phyloP scores from a whole-genome alignment of 495 filamentous ascomycete genomes.

The Neurospora sp. region DNA sequence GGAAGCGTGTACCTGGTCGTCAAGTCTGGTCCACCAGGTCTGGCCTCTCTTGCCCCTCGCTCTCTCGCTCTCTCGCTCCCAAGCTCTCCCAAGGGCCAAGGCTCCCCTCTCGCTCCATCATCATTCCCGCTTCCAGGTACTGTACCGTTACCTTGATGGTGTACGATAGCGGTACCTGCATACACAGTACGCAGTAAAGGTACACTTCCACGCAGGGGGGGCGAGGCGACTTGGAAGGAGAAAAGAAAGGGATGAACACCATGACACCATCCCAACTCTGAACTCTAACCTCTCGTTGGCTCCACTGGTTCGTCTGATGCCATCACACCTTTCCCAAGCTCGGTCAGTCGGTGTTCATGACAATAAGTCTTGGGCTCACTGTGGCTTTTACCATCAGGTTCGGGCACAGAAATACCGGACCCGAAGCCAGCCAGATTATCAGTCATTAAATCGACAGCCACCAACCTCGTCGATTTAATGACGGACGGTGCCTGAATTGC shows the following conservation, averaged over 20 bases:
- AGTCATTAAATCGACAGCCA: too few species aligned
- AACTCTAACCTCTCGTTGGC: not conserved
- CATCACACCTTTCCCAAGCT: not conserved
- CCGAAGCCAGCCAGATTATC: not conserved
- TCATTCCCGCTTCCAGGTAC: not conserved
- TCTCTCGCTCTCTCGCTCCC: not conserved
- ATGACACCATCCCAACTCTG: too few species aligned
- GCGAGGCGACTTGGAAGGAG: not conserved
- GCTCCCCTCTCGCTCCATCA: not conserved
- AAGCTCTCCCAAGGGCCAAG: not conserved
- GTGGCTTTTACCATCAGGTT: not conserved
- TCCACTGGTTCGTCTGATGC: not conserved
- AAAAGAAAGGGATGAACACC: not conserved
- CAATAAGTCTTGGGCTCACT: not conserved
- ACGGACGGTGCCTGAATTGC: not conserved
- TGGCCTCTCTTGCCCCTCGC: not conserved
- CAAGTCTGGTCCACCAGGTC: not conserved
- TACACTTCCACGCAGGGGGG: not conserved
- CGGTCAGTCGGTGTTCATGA: too few species aligned
- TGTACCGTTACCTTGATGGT: not conserved
- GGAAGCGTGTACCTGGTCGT: not conserved
- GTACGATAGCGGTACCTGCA: not conserved
- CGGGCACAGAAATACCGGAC: not conserved
- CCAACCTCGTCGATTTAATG: not conserved
- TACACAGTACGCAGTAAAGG: too few species aligned